phyloP scores from a whole-genome alignment of 2,329 filamentous ascomycete genomes.

The Exophiala alcalophila region DNA sequence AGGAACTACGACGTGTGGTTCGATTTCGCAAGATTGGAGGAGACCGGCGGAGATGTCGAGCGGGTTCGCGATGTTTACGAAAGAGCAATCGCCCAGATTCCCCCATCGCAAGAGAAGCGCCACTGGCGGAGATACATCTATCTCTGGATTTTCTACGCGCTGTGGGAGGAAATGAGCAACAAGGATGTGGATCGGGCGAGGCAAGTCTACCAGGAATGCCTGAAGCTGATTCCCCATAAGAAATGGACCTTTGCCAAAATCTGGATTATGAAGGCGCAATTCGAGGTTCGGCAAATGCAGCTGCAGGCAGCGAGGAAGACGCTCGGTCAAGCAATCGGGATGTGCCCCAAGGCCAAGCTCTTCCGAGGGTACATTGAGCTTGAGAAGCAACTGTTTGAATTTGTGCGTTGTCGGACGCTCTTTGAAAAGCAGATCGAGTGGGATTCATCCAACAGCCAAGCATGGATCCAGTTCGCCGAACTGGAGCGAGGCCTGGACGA shows the following conservation, averaged over 20 bases:
- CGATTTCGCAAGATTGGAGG: conserved; percentile 87
- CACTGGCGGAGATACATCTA: conserved; percentile 98
- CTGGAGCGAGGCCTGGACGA: conserved; percentile 90
- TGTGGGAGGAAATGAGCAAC: conserved; percentile 88
- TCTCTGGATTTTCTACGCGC: conserved; percentile 93
- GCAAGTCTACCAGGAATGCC: conserved; percentile 85
- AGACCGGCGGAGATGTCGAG: conserved; percentile 76
- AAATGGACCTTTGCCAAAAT: conserved; percentile 97
- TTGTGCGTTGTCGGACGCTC: conserved; percentile 81
- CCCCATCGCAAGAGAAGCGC: conserved; percentile 91
- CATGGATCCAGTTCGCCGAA: conserved; percentile 96
- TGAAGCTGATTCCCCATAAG: conserved; percentile 88
- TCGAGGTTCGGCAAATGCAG: conserved; percentile 84
- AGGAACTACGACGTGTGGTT: conserved; percentile 99
- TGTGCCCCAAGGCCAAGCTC: conserved; percentile 92
- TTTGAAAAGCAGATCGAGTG: conserved; percentile 94
- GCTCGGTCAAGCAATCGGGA: conserved; percentile 82
- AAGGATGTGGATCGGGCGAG: conserved; percentile 74
- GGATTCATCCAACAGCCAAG: conserved; percentile 84
- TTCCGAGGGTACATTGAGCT: conserved; percentile 92
- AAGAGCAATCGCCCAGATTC: conserved; percentile 89
- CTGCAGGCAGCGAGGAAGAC: conserved; percentile 80
- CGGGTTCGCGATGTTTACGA: conserved; percentile 91
- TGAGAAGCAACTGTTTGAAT: conserved; percentile 92
- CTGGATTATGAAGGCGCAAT: conserved; percentile 90